Conservation (phyloP, 352 stramenopile genomes). For the Plasmopara halstedii region DNA sequence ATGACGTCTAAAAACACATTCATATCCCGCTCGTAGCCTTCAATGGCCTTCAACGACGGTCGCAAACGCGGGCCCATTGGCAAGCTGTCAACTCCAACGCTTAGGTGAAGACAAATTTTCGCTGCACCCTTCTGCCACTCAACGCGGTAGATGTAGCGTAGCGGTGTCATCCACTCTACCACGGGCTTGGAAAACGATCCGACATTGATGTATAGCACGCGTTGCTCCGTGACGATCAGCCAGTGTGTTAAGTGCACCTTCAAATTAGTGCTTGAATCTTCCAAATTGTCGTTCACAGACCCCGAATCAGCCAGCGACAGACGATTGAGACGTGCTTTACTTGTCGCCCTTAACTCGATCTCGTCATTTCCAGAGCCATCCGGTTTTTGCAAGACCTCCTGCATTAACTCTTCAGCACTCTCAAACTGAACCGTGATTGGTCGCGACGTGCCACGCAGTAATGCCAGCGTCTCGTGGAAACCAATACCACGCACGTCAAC, state of each 20-base stretch:
- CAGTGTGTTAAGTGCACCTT: slow-evolving; percentile 77
- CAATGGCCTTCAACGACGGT: slow-evolving; percentile 61
- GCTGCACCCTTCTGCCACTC: slow-evolving; percentile 54
- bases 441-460: slow-evolving; percentile 63
- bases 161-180: slow-evolving; percentile 85
- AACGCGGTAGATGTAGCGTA: slow-evolving; percentile 80
- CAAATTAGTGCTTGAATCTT: slow-evolving; percentile 34
- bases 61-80: slow-evolving; percentile 65
- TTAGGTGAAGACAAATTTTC: slow-evolving; percentile 66
- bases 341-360: slow-evolving; percentile 15
- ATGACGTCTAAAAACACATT: slow-evolving; percentile 84
- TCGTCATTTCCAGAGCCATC: slow-evolving; percentile 10
- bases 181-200: slow-evolving; percentile 64
- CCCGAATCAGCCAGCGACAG: slow-evolving; percentile 14
- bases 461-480: slow-evolving; percentile 75
- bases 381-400: slow-evolving; percentile 13
- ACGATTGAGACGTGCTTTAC: slow-evolving; percentile 16
- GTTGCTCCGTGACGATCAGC: slow-evolving; percentile 84
- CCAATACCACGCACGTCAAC: slow-evolving; percentile 80
- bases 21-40: slow-evolving; percentile 79
- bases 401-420: slow-evolving; percentile 62
- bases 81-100: slow-evolving; percentile 79
- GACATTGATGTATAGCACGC: slow-evolving; percentile 81
- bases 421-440: slow-evolving; percentile 78
- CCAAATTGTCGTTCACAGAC: slow-evolving; percentile 11